Percentiles rank a stretch among this genome's conserved stretches.
These are phyloP conservation scores for Pluteus cervinus DNA, from an alignment of 768 basidiomycete genomes.

Conservation along the genomic window DNA sequence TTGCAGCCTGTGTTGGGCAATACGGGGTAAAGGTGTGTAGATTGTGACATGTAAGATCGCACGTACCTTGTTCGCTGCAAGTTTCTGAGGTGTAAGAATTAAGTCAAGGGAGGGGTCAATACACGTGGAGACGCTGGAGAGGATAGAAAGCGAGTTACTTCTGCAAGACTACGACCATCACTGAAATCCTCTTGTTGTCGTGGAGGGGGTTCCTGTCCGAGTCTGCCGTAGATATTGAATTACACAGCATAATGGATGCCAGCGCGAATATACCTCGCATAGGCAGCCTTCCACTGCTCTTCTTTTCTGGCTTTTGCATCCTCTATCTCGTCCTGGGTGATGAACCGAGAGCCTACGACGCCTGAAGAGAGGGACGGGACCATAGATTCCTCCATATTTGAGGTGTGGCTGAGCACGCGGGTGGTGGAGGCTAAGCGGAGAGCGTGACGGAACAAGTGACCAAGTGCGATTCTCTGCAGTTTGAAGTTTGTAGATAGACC, in stretches of 20 bases:
- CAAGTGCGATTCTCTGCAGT: too few species aligned
- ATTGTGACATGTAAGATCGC: conserved; percentile 3
- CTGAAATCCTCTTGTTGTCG: conserved; percentile 70
- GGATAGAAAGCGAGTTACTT: conserved; percentile 48
- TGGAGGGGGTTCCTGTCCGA: conserved; percentile 82
- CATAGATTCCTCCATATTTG: conserved; percentile 58
- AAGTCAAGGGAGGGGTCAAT: conserved; percentile 43
- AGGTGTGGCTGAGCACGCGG: conserved; percentile 6
- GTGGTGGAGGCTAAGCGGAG: too few species aligned
- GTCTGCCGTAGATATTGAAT: conserved; percentile 29
- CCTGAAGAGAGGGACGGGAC: conserved; percentile 70
- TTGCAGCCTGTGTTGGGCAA: conserved; percentile 58
- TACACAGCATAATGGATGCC: conserved; percentile 2
- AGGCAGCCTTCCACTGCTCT: conserved; percentile 88
- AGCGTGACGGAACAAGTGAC: too few species aligned
- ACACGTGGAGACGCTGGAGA: conserved; percentile 22
- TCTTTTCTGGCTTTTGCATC: conserved; percentile 64
- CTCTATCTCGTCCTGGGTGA: conserved; percentile 75
- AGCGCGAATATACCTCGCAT: conserved; percentile 51
- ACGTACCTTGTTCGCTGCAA: conserved; percentile 80
- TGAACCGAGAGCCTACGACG: conserved; percentile 78
- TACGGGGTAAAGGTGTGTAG: conserved; percentile 13
- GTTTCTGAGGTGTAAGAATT: conserved; percentile 60
- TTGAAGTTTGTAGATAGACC: too few species aligned
- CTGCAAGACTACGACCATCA: conserved; percentile 83